Percentiles rank a stretch among this genome's conserved stretches.
phyloP scores from a whole-genome alignment of 169 alveolate genomes.

The Eimeria maxima region DNA sequence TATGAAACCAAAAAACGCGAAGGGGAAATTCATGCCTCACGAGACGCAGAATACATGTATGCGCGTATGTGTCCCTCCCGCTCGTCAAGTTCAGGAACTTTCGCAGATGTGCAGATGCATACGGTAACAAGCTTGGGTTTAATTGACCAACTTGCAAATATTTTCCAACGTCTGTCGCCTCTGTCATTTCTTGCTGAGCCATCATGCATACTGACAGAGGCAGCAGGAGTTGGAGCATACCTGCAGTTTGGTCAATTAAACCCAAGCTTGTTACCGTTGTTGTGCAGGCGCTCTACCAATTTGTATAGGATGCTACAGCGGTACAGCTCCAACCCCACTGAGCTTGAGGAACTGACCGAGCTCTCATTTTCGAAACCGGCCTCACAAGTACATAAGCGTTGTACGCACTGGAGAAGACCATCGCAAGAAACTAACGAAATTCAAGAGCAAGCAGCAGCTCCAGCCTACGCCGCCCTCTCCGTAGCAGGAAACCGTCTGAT shows the following conservation, averaged over 20 bases:
- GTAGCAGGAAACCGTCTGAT: conserved; percentile 17
- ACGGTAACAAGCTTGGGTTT: not conserved
- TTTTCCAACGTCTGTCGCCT: too few species aligned
- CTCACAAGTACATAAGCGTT: not conserved
- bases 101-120: not conserved
- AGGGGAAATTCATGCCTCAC: not conserved
- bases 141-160: not conserved
- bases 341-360: conserved; percentile 66
- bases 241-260: not conserved
- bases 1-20: conserved; percentile 9
- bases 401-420: conserved; percentile 43
- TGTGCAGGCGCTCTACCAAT: conserved; percentile 56
- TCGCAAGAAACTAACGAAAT: not conserved
- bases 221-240: not conserved
- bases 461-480: conserved; percentile 28
- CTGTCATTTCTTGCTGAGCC: not conserved
- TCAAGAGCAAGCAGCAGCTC: conserved; percentile 22
- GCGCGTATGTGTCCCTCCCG: not conserved
- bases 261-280: not conserved
- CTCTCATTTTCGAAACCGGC: not conserved
- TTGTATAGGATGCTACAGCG: conserved; percentile 35
- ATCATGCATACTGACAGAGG: too few species aligned
- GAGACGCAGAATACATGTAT: conserved; percentile 48
- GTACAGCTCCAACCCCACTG: conserved; percentile 54
- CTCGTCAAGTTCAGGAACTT: too few species aligned